Evolutionary conservation across 371 early-diverging fungal species (phyloP).

Genomic region (Circinella umbellata): DNA sequence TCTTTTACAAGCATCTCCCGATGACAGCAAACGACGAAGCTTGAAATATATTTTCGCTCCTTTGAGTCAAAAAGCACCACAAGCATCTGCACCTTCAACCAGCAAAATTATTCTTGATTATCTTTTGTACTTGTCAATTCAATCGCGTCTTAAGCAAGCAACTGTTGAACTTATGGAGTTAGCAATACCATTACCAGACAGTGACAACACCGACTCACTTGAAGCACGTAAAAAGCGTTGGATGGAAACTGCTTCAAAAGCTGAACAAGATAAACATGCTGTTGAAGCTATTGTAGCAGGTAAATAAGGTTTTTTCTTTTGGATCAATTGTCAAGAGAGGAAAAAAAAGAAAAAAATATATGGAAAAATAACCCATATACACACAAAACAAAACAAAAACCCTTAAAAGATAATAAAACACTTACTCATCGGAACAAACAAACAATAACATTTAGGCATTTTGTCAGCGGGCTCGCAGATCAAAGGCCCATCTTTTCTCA

Average conservation of each 20-base stretch:
- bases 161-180: slow-evolving; percentile 53
- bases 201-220: slow-evolving; percentile 24
- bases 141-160: slow-evolving; percentile 60
- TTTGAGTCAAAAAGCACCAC: slow-evolving; percentile 18
- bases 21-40: slow-evolving; percentile 24
- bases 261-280: slow-evolving; percentile 57
- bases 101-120: slow-evolving; percentile 69
- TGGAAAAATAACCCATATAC: too few relatives aligned
- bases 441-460: slow-evolving; percentile 40
- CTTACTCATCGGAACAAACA: neutral
- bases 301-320: slow-evolving; percentile 13
- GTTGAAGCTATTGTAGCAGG: slow-evolving; percentile 57
- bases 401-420: neutral
- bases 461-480: slow-evolving; percentile 47
- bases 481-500: slow-evolving; percentile 45
- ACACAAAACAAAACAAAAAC: too few relatives aligned
- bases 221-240: slow-evolving; percentile 42
- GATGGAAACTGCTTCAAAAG: slow-evolving; percentile 46
- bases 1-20: neutral
- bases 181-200: slow-evolving; percentile 33
- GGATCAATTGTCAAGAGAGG: neutral
- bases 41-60: slow-evolving; percentile 38
- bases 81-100: slow-evolving; percentile 50
- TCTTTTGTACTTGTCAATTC: slow-evolving; percentile 63
- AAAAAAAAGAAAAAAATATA: too few relatives aligned